Evolutionary conservation across 306 rosid genomes (phyloP), one percentile per base, ranked within the genome.

Genomic region (barrel medic (Medicago truncatula)): DNA sequence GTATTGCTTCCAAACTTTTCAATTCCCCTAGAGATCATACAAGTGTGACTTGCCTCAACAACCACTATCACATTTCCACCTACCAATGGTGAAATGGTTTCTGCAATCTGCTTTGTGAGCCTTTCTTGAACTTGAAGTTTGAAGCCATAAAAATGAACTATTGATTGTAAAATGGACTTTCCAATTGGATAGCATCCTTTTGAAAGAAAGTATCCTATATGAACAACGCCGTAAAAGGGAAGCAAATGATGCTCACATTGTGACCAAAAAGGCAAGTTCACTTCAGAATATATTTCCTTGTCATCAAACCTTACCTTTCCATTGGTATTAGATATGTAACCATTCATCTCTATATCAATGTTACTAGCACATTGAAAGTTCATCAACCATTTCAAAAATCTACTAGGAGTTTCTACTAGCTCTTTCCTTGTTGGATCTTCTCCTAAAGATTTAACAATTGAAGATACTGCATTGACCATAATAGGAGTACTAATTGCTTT

Each of bases 81-180:
- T 70, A 89, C 60, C 23, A 91, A 63, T 6, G 89, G 83, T 8
- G 98, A 80, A 65, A 87, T 87, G 8, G 86, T 88, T 85, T 94
- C 98, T 1, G 98, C 97, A 76, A 94, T 90, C 83, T 94, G 98
- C 72, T 94, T 83, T 1, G 98, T 94, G 69, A 94, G 87, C 78
- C 96, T 87, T 77, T 94, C 98, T 83, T 94, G 98, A 13, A 94
- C 97, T 80, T 94, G 98, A 36, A 91, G 97, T 88, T 94, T 94
- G 78, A 88, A 91, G 20, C 97, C 96, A 50, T 85, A 90, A 81
- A 94, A 94, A 76, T 87, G 88, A 10, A 94, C 89, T 20, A 94
- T 78, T 2, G 97, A 90, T 82, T 88, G 93, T n/a, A 94, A 20
- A 59, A 87, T 83, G 43, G 96, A 87, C 80, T 85, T 94, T 64